These are phyloP conservation scores for Lecanoromycetidae sp. DNA, from an alignment of 2,329 filamentous ascomycete species.

Conservation along the genomic window DNA sequence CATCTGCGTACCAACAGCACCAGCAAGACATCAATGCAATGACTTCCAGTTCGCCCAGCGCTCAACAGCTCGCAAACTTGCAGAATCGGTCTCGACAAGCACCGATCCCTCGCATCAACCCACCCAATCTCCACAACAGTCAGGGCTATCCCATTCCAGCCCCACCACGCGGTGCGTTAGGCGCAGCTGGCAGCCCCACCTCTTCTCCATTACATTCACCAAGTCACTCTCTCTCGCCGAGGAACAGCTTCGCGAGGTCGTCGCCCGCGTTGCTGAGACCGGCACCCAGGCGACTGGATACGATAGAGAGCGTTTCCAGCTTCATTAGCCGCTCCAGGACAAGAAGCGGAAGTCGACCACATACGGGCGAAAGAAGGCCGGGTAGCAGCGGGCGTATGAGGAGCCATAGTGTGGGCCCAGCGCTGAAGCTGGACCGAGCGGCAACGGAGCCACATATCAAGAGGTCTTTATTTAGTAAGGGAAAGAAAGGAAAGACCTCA, in stretches of 20 bases:
- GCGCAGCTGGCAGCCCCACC: conserved; percentile 11
- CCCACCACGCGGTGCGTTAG: conserved; percentile 16
- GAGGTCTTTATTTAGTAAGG: conserved; percentile 38
- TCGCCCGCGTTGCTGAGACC: conserved; percentile 17
- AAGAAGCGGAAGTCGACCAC: conserved; percentile 1
- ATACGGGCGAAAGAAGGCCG: neutral
- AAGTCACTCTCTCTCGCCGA: conserved; percentile 1
- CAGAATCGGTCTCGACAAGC: conserved; percentile 16
- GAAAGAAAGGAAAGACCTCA: conserved; percentile 36
- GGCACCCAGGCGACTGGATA: conserved; percentile 14
- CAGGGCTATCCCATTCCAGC: conserved; percentile 9
- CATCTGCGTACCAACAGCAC: conserved; percentile 2
- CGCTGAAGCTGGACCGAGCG: conserved; percentile 5
- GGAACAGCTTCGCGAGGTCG: conserved; percentile 13
- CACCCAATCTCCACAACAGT: conserved; percentile 1
- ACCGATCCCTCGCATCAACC: conserved; percentile 4
- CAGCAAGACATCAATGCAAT: conserved; percentile 5
- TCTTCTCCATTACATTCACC: conserved; percentile 3
- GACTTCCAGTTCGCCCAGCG: conserved; percentile 11
- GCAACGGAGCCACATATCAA: conserved; percentile 19
- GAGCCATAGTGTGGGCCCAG: conserved; percentile 15
- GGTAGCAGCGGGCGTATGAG: conserved; percentile 5
- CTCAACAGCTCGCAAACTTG: conserved; percentile 17
- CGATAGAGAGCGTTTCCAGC: conserved; percentile 18
- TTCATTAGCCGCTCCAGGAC: conserved; percentile 7